A percentile compares a stretch with the other conserved stretches of the same genome.
These are phyloP conservation scores for Sanghuangporus baumii DNA, from an alignment of 1,284 basidiomycete genomes.

Conservation along the genomic window DNA sequence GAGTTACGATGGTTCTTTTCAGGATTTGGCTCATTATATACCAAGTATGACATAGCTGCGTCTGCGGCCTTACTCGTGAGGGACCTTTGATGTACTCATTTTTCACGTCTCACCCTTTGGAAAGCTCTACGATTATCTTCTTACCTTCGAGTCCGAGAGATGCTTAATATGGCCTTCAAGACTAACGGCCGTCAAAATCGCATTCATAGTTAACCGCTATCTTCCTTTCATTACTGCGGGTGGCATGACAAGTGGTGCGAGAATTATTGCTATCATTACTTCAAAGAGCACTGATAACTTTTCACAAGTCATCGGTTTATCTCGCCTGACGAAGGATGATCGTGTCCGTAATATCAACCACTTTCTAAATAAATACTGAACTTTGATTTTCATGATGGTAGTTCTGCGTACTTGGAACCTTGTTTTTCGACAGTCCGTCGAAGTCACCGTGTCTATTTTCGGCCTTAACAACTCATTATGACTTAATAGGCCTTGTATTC, in stretches of 20 bases:
- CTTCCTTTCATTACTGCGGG: background rate
- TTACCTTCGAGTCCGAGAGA: slow-evolving; percentile 4
- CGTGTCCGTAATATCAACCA: background rate
- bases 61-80: background rate
- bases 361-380: background rate
- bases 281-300: background rate
- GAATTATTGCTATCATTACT: background rate
- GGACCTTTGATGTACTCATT: background rate
- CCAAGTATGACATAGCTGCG: background rate
- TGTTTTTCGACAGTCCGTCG: background rate
- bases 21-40: background rate
- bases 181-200: background rate
- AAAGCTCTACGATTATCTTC: slow-evolving; percentile 9
- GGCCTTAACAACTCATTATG: background rate
- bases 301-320: background rate
- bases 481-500: background rate
- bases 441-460: background rate
- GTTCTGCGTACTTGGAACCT: background rate
- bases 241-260: background rate
- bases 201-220: slow-evolving; percentile 7
- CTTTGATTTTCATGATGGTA: background rate
- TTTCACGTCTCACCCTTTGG: background rate
- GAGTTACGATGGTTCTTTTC: background rate
- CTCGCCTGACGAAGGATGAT: background rate
- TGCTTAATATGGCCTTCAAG: slow-evolving; percentile 4